Conservation (phyloP, 768 basidiomycete genomes). For the Glaciozyma antarctica region DNA sequence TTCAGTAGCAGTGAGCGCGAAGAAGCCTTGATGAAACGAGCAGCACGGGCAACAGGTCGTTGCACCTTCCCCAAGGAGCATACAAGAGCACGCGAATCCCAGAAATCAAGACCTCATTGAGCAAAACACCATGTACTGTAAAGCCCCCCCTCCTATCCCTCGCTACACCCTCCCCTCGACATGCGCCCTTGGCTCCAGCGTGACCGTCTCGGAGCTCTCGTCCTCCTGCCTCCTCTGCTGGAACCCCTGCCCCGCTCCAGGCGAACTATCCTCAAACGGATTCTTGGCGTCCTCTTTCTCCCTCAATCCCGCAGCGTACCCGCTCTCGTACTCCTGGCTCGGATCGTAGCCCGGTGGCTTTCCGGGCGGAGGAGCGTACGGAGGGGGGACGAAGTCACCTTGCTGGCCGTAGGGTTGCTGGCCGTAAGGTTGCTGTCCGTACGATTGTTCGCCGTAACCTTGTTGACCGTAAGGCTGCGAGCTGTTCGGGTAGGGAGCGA, state of each 20-base stretch:
- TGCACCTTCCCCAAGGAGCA: too few relatives aligned
- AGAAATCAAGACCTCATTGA: neutral
- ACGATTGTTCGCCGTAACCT: too few relatives aligned
- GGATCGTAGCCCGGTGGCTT: neutral
- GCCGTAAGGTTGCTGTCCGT: neutral
- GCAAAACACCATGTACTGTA: too few relatives aligned
- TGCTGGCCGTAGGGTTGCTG: neutral
- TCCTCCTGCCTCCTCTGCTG: neutral
- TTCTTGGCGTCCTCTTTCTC: neutral
- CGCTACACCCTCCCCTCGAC: conserved; percentile 2
- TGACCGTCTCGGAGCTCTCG: conserved; percentile 4
- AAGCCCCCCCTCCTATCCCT: neutral
- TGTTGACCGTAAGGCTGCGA: neutral
- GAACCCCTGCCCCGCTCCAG: neutral
- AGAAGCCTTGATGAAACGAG: neutral
- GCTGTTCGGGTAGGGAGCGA: neutral
- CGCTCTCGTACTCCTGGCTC: neutral
- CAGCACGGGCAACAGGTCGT: neutral
- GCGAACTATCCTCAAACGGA: neutral
- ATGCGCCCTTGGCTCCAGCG: conserved; percentile 3
- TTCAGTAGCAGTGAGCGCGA: neutral
- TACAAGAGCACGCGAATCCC: too few relatives aligned
- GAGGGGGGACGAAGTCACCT: neutral
- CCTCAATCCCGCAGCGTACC: too few relatives aligned
- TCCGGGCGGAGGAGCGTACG: neutral